These are phyloP conservation scores for Zygosaccharomyces gambellarensis DNA, from an alignment of 805 yeast genomes.

Conservation along the genomic window DNA sequence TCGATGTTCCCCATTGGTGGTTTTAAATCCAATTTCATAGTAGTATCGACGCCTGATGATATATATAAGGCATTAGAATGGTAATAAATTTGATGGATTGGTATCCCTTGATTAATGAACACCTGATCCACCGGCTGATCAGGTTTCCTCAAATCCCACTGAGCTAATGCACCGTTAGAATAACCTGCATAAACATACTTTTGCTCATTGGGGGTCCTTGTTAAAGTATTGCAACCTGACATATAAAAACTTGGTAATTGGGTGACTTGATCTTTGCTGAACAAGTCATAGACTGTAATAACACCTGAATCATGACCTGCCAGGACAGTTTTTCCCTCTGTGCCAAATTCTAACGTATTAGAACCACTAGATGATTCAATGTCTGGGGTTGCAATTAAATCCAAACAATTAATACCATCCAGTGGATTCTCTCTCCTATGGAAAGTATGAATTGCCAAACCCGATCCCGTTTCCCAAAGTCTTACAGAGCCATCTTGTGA, in stretches of 20 bases:
- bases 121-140: conserved; percentile 12
- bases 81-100: conserved; percentile 22
- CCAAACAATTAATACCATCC: conserved; percentile 37
- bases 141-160: conserved; percentile 39
- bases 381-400: conserved; percentile 1
- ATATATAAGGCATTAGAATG: conserved; percentile 12
- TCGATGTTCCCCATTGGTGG: not conserved
- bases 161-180: conserved; percentile 33
- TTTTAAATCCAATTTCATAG: conserved; percentile 9
- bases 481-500: conserved; percentile 51
- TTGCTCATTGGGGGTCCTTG: not conserved
- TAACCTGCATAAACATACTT: conserved; percentile 35
- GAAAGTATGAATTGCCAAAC: conserved; percentile 41
- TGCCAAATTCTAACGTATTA: conserved; percentile 46
- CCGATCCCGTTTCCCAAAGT: conserved; percentile 70
- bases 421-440: conserved; percentile 32
- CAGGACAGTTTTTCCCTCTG: conserved; percentile 40
- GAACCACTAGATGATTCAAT: not conserved
- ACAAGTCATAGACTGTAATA: conserved; percentile 40
- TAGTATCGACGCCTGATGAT: conserved; percentile 38
- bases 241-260: conserved; percentile 29
- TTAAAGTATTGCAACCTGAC: conserved; percentile 22
- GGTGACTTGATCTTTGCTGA: conserved; percentile 20
- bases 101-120: conserved; percentile 17
- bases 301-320: conserved; percentile 42